Percentiles rank a stretch among this genome's conserved stretches.
phyloP scores from a whole-genome alignment of 2,329 filamentous ascomycete genomes.

The Pseudocercospora macadamiae region DNA sequence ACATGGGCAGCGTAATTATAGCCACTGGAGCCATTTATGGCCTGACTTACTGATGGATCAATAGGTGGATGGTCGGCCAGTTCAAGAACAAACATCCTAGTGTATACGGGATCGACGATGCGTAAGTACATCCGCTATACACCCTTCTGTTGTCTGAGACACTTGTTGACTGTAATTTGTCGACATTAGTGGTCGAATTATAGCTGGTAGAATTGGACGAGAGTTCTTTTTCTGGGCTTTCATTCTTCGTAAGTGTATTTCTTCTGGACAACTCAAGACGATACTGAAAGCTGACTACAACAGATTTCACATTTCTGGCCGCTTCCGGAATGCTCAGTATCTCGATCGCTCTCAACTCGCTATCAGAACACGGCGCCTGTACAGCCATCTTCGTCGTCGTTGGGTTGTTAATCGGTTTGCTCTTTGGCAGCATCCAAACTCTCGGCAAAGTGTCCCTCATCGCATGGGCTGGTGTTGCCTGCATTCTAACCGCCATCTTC shows the following conservation, averaged over 20 bases:
- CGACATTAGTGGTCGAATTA: too few species aligned
- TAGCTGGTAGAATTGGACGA: slow-evolving; percentile 57
- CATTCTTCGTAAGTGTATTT: neutral
- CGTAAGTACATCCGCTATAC: too few species aligned
- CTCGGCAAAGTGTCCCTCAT: slow-evolving; percentile 39
- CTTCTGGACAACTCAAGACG: neutral
- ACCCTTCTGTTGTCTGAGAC: too few species aligned
- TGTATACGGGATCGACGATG: slow-evolving; percentile 62
- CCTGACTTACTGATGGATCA: too few species aligned
- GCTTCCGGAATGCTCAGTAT: slow-evolving; percentile 42
- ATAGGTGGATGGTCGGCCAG: too few species aligned
- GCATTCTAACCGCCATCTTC: slow-evolving; percentile 34
- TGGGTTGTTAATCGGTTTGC: slow-evolving; percentile 44
- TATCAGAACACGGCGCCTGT: slow-evolving; percentile 37
- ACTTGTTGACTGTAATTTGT: too few species aligned
- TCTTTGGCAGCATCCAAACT: slow-evolving; percentile 41
- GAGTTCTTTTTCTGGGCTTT: slow-evolving; percentile 48
- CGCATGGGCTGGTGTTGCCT: slow-evolving; percentile 38
- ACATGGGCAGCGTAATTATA: slow-evolving; percentile 56
- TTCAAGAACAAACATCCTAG: slow-evolving; percentile 60
- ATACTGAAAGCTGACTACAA: slow-evolving; percentile 1
- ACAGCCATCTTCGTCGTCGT: slow-evolving; percentile 47
- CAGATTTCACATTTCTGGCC: slow-evolving; percentile 32
- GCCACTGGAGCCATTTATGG: too few species aligned
- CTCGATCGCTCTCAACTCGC: slow-evolving; percentile 30